Percentiles rank a stretch among this genome's conserved stretches.
Evolutionary conservation across 352 stramenopile species (phyloP).

Genomic region (Phytophthora pisi): DNA sequence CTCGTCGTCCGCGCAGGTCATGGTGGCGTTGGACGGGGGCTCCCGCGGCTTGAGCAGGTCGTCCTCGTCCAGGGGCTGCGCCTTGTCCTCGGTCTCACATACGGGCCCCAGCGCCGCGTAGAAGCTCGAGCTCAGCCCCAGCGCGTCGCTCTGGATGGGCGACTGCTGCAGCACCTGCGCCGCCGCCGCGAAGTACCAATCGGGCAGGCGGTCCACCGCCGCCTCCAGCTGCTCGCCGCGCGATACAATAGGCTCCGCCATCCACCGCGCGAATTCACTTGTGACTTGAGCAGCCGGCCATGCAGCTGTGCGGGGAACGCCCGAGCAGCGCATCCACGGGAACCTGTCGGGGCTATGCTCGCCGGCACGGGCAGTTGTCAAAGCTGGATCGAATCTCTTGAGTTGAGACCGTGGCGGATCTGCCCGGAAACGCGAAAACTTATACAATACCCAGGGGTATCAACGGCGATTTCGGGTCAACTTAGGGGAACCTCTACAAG

Average conservation of each 20-base stretch:
- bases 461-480: not conserved
- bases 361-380: not conserved
- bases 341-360: not conserved
- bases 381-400: not conserved
- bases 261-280: conserved; percentile 26
- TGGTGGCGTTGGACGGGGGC: conserved; percentile 31
- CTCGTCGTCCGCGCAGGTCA: conserved; percentile 42
- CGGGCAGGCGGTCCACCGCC: conserved; percentile 65
- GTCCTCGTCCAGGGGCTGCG: conserved; percentile 41
- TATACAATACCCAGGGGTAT: not conserved
- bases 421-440: not conserved
- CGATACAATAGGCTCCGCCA: conserved; percentile 40
- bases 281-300: conserved; percentile 27
- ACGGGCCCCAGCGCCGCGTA: conserved; percentile 33
- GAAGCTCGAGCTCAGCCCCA: conserved; percentile 8
- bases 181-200: conserved; percentile 67
- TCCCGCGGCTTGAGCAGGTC: conserved; percentile 25
- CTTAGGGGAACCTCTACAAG: conserved; percentile 1
- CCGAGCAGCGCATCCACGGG: conserved; percentile 12
- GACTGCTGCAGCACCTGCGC: conserved; percentile 18
- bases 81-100: conserved; percentile 42
- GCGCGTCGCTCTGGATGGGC: conserved; percentile 22
- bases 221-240: conserved; percentile 71
- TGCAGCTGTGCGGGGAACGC: conserved; percentile 27
- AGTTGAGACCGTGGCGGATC: not conserved